phyloP scores from a whole-genome alignment of 208 protist species.

The Strigomonas culicis region DNA sequence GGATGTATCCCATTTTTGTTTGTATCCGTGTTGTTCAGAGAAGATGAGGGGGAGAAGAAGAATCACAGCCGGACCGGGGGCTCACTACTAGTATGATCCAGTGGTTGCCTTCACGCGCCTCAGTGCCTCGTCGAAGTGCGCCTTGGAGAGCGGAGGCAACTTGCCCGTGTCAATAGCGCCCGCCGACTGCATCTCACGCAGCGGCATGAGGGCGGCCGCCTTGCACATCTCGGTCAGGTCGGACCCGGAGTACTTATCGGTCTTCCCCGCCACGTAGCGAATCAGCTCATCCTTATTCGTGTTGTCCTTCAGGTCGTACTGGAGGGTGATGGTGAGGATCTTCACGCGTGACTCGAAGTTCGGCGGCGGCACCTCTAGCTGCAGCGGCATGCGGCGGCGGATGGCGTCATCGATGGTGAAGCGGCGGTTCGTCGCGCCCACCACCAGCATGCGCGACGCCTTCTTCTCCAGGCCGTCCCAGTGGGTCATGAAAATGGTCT shows the following conservation, averaged over 20 bases:
- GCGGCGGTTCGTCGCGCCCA: slow-evolving; percentile 90
- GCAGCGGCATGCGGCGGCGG: slow-evolving; percentile 82
- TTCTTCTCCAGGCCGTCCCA: slow-evolving; percentile 84
- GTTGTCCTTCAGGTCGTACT: slow-evolving; percentile 48
- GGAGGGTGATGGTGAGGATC: slow-evolving; percentile 81
- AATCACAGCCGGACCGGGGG: no score
- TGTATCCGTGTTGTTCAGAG: neutral
- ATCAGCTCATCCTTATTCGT: slow-evolving; percentile 50
- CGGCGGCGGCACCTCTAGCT: slow-evolving; percentile 78
- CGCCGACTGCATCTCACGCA: slow-evolving; percentile 50
- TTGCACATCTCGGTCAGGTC: slow-evolving; percentile 94
- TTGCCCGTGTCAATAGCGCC: slow-evolving; percentile 7
- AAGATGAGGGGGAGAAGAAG: neutral
- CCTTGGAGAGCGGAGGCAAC: slow-evolving; percentile 52
- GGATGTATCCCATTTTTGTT: neutral
- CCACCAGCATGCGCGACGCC: slow-evolving; percentile 62
- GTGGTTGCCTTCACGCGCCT: slow-evolving; percentile 61
- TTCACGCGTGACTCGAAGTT: slow-evolving; percentile 44
- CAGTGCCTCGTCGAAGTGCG: slow-evolving; percentile 76
- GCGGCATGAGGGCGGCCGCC: slow-evolving; percentile 63
- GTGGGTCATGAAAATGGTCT: slow-evolving; percentile 91
- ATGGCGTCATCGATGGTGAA: slow-evolving; percentile 91
- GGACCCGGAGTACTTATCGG: slow-evolving; percentile 86
- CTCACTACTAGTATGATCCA: slow-evolving; percentile 13
- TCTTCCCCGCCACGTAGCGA: slow-evolving; percentile 73